Conservation (phyloP, 192 early-diverging fungal genomes). For the Spizellomyces sp. region DNA sequence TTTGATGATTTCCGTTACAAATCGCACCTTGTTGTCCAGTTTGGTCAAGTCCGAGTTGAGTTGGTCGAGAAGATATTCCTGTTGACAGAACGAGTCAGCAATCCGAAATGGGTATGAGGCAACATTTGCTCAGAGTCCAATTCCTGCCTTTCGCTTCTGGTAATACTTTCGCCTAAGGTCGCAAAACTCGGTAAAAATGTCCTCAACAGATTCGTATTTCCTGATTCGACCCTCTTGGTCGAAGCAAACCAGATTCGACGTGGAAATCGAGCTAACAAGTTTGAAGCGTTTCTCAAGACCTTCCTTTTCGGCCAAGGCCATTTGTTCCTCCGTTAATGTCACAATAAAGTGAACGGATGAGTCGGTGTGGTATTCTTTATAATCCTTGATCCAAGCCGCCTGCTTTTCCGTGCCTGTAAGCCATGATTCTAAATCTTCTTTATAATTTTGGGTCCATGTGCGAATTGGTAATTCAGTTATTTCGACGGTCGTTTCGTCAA, state of each 20-base stretch:
- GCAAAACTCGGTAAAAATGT: conserved; percentile 89
- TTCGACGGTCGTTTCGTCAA: conserved; percentile 74
- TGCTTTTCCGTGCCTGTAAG: conserved; percentile 73
- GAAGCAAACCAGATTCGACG: conserved; percentile 94
- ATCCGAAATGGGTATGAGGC: too few relatives aligned
- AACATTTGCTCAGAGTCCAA: neutral
- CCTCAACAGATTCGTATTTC: conserved; percentile 74
- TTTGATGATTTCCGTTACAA: conserved; percentile 88
- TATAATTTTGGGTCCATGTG: conserved; percentile 88
- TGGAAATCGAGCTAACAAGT: conserved; percentile 68
- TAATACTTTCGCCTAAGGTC: conserved; percentile 82
- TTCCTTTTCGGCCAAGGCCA: conserved; percentile 72
- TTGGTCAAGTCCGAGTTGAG: conserved; percentile 30
- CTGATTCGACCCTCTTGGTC: conserved; percentile 82
- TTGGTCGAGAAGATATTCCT: conserved; percentile 21
- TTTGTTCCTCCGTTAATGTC: conserved; percentile 63
- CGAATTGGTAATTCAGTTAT: conserved; percentile 90
- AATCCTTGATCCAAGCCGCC: conserved; percentile 66
- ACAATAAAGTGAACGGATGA: conserved; percentile 66
- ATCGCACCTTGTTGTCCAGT: conserved; percentile 83
- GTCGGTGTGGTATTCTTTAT: conserved; percentile 73
- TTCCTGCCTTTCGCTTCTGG: conserved; percentile 77
- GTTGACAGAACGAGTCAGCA: neutral
- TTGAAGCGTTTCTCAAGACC: conserved; percentile 87
- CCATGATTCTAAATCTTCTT: conserved; percentile 80